Percentiles rank a stretch among this genome's conserved stretches.
Conservation (phyloP, 2,329 filamentous ascomycete genomes). For the Phoma sp. region DNA sequence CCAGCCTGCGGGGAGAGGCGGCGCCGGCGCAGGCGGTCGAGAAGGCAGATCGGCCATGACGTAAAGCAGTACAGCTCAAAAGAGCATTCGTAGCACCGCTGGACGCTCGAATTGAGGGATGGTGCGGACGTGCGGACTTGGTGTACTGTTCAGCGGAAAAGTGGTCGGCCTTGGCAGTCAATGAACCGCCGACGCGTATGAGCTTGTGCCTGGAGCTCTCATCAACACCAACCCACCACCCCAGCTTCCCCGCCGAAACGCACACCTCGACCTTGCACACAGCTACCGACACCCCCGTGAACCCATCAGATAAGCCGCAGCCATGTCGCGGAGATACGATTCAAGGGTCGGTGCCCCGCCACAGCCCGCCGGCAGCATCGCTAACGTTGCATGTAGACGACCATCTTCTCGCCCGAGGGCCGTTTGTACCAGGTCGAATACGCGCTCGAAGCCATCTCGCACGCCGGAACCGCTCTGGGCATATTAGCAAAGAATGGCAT, state of each 20-base stretch:
- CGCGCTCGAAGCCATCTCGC: slow-evolving; percentile 97
- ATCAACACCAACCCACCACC: slow-evolving; percentile 35
- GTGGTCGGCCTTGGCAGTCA: slow-evolving; percentile 38
- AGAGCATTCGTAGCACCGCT: neutral
- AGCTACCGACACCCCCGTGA: slow-evolving; percentile 8
- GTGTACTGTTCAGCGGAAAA: slow-evolving; percentile 28
- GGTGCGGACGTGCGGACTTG: neutral
- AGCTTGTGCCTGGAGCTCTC: slow-evolving; percentile 50
- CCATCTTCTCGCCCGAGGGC: slow-evolving; percentile 99
- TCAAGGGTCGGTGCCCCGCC: slow-evolving; percentile 74
- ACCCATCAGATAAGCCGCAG: slow-evolving; percentile 32
- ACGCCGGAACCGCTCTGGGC: slow-evolving; percentile 94
- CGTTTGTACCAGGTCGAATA: slow-evolving; percentile 99
- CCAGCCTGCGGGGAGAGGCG: slow-evolving; percentile 81
- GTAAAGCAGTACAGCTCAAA: neutral
- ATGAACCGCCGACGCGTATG: slow-evolving; percentile 40
- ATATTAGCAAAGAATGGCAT: slow-evolving; percentile 98
- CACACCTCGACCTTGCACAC: slow-evolving; percentile 13
- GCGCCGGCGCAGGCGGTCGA: slow-evolving; percentile 44
- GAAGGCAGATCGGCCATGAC: slow-evolving; percentile 41
- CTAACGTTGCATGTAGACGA: slow-evolving; percentile 70
- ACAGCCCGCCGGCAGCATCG: slow-evolving; percentile 10
- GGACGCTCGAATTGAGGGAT: neutral
- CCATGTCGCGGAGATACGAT: slow-evolving; percentile 97
- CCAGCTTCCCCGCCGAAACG: slow-evolving; percentile 32